Conservation (phyloP, 441 rosid genomes). For the Eugenia klotzschiana region DNA sequence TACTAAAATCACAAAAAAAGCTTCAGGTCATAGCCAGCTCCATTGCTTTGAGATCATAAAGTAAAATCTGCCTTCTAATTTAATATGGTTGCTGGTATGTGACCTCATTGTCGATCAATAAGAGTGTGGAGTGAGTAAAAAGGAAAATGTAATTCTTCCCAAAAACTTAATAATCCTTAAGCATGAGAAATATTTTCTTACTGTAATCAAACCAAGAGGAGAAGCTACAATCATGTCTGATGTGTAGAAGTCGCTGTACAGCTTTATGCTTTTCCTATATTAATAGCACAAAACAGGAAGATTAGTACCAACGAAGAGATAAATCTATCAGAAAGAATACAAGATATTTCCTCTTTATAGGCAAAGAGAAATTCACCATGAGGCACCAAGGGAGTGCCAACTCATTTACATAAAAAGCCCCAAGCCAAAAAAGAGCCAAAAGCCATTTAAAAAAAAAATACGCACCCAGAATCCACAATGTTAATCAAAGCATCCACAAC, state of each 20-base stretch:
- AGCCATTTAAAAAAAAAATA: background rate
- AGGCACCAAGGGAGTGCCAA: background rate
- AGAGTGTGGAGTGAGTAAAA: background rate
- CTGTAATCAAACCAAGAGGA: slow-evolving; percentile 56
- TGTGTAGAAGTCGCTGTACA: slow-evolving; percentile 77
- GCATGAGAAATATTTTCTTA: slow-evolving; percentile 20
- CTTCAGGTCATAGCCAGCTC: background rate
- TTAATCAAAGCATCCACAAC: background rate
- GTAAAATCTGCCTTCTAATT: background rate
- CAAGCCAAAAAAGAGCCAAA: background rate
- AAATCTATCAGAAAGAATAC: background rate
- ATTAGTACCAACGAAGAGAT: background rate
- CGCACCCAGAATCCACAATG: background rate
- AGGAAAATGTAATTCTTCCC: background rate
- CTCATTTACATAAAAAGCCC: too few species aligned
- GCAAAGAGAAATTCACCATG: background rate
- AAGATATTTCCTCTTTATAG: background rate
- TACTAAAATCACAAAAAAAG: background rate
- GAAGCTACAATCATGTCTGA: slow-evolving; percentile 91
- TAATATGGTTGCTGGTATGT: background rate
- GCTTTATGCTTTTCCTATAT: slow-evolving; percentile 68
- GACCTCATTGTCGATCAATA: background rate
- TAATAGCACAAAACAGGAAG: background rate
- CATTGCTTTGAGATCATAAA: background rate
- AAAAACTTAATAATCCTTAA: background rate